These are phyloP conservation scores for Monosporozyma servazzii DNA, from an alignment of 805 yeast species.

Conservation along the genomic window DNA sequence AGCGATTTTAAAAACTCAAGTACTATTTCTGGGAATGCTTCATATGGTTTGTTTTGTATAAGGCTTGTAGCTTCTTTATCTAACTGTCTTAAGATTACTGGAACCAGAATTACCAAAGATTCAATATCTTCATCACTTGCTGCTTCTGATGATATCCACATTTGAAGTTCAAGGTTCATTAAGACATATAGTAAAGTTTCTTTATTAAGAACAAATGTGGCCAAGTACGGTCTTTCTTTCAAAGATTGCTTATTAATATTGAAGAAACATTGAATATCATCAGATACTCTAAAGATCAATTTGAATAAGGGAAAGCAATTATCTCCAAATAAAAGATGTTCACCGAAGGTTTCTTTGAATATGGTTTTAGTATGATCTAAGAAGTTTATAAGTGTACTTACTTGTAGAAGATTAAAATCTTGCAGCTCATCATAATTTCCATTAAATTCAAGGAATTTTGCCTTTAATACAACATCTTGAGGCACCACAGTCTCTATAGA, in stretches of 20 bases:
- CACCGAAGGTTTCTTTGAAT: slow-evolving; percentile 53
- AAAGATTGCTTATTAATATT: slow-evolving; percentile 6
- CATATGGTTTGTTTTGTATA: slow-evolving; percentile 8
- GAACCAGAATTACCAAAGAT: slow-evolving; percentile 39
- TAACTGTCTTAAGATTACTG: slow-evolving; percentile 31
- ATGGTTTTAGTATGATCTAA: slow-evolving; percentile 48
- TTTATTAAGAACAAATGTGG: slow-evolving; percentile 30
- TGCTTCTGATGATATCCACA: slow-evolving; percentile 52
- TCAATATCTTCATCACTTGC: slow-evolving; percentile 46
- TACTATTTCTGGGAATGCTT: slow-evolving; percentile 34
- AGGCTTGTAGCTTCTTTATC: slow-evolving; percentile 6
- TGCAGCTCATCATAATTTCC: slow-evolving; percentile 7
- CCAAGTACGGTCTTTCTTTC: slow-evolving; percentile 32
- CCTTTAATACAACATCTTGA: slow-evolving; percentile 1
- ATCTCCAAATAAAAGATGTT: slow-evolving; percentile 55
- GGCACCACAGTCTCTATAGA: slow-evolving; percentile 2
- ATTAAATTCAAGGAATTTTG: slow-evolving; percentile 7
- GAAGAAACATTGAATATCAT: slow-evolving; percentile 22
- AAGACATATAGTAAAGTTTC: slow-evolving; percentile 47
- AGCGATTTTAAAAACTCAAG: slow-evolving; percentile 35
- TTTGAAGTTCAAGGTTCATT: slow-evolving; percentile 46
- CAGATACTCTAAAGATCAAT: slow-evolving; percentile 30
- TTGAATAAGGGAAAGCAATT: slow-evolving; percentile 41
- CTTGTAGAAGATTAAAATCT: slow-evolving; percentile 32
- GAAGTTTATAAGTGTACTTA: slow-evolving; percentile 47